Evolutionary conservation across 179 eudicot species (phyloP).

Genomic region (Silene coronaria): DNA sequence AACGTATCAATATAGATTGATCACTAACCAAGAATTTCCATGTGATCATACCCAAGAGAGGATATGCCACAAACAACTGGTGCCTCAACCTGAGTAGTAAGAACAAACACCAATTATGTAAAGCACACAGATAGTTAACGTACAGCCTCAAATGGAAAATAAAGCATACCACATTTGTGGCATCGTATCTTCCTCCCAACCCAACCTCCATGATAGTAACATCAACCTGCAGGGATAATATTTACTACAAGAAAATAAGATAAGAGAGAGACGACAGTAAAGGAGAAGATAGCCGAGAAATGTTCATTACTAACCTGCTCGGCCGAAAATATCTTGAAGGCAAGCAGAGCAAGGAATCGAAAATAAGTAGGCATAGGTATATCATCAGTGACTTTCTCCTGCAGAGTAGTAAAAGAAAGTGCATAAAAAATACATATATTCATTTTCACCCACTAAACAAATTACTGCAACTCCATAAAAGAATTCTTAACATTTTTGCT

Average conservation of each 20-base stretch:
- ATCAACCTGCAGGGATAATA: constrained; percentile 59
- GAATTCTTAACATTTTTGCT: not conserved
- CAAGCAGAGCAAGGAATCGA: constrained; percentile 90
- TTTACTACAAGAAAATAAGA: not conserved
- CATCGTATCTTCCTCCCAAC: constrained; percentile 95
- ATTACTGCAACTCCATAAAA: not conserved
- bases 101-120: constrained; percentile 1
- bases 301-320: constrained; percentile 55
- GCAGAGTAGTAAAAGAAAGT: constrained; percentile 24
- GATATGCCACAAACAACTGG: constrained; percentile 96
- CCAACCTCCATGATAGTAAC: constrained; percentile 98
- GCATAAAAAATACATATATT: constrained; percentile 13
- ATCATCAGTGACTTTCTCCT: constrained; percentile 70
- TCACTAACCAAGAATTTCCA: constrained; percentile 98
- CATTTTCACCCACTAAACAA: not conserved
- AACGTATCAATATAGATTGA: constrained; percentile 14
- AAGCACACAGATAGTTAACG: not conserved
- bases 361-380: constrained; percentile 94
- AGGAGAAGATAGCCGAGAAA: not conserved
- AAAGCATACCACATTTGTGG: constrained; percentile 86
- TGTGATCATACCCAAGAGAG: constrained; percentile 97
- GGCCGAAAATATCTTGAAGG: constrained; percentile 86
- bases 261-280: not conserved
- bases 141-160: not conserved
- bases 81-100: constrained; percentile 61